Conservation (phyloP, 805 yeast genomes). For the Grigorovia yakushimaensis region DNA sequence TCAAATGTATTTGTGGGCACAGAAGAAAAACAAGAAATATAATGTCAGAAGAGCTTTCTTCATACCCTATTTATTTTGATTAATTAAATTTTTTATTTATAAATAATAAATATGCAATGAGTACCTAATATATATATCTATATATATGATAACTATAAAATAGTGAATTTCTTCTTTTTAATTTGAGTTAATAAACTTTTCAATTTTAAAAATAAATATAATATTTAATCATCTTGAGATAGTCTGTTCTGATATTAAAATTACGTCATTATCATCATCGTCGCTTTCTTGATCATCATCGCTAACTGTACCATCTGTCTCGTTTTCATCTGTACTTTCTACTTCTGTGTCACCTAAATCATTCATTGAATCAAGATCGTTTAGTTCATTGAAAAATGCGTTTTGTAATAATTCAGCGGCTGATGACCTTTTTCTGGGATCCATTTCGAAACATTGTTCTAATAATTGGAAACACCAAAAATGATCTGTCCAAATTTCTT, state of each 20-base stretch:
- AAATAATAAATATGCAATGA: background rate
- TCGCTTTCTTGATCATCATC: conserved; percentile 11
- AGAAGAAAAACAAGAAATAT: conserved; percentile 72
- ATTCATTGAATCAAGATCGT: conserved; percentile 9
- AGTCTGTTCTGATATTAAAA: conserved; percentile 16
- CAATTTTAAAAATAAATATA: too few relatives aligned
- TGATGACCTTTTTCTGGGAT: conserved; percentile 45
- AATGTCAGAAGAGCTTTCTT: conserved; percentile 70
- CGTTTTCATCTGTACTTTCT: conserved; percentile 25
- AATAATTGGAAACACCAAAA: conserved; percentile 44
- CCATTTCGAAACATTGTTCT: conserved; percentile 47
- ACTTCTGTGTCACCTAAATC: conserved; percentile 12
- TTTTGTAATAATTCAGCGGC: conserved; percentile 48
- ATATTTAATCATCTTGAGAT: background rate
- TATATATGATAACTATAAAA: background rate
- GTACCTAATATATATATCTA: background rate
- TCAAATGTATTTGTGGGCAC: conserved; percentile 92
- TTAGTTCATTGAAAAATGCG: conserved; percentile 47
- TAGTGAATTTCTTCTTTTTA: background rate
- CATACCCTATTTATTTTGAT: conserved; percentile 62
- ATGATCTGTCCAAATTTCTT: conserved; percentile 29
- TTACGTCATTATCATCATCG: conserved; percentile 19
- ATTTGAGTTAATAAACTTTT: background rate
- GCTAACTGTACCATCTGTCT: conserved; percentile 4
- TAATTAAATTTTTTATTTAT: background rate